phyloP scores from a whole-genome alignment of 164 flowering plant species.

The Umbellularia californica region DNA sequence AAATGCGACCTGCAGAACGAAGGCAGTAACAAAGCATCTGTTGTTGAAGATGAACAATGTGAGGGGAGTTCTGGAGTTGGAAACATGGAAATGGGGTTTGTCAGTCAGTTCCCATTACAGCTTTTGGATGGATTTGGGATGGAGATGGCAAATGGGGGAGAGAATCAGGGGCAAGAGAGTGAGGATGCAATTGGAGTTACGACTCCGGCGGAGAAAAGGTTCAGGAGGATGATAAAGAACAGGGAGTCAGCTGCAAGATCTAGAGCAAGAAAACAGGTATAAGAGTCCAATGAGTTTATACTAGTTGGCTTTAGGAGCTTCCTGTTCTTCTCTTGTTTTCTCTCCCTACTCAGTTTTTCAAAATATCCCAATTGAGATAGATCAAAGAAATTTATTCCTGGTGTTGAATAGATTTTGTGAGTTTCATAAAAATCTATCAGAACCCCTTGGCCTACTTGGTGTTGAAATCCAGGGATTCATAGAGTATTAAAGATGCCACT shows the following conservation, averaged over 20 bases:
- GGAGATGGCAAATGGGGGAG: neutral
- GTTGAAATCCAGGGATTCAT: too few species aligned
- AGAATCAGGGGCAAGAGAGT: neutral
- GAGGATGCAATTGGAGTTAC: neutral
- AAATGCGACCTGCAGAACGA: neutral
- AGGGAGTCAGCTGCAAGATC: conserved; percentile 63
- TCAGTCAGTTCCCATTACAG: neutral
- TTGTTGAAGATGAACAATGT: neutral
- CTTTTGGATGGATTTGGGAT: neutral
- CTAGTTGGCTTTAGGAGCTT: neutral
- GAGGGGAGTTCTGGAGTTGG: conserved; percentile 1
- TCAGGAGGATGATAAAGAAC: conserved; percentile 63
- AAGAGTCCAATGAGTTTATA: neutral
- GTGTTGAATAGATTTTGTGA: too few species aligned
- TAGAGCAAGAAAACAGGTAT: conserved; percentile 57
- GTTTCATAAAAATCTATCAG: too few species aligned
- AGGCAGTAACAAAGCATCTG: neutral
- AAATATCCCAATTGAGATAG: too few species aligned
- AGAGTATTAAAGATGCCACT: too few species aligned
- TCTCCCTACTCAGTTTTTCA: too few species aligned
- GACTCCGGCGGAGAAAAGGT: conserved; percentile 34
- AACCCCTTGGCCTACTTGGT: too few species aligned
- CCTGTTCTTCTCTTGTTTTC: neutral
- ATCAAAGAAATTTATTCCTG: too few species aligned
- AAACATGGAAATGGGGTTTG: neutral